Conservation (phyloP, 495 filamentous ascomycete genomes). For the Annulohypoxylon bovei region DNA sequence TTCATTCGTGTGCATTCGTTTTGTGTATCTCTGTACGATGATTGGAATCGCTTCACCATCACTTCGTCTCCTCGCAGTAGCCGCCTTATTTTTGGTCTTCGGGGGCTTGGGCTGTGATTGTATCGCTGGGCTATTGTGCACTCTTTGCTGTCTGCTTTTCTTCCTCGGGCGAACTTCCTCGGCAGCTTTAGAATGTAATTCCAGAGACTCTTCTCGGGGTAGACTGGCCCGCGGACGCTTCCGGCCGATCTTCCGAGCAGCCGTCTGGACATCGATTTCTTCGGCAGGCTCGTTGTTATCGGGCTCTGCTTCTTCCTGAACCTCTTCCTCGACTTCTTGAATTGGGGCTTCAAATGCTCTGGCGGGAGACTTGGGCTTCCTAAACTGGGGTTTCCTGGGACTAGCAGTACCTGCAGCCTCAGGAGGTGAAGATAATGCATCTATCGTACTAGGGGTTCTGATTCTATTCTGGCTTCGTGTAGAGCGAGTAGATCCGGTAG, state of each 20-base stretch:
- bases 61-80: slow-evolving; percentile 31
- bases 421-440: slow-evolving; percentile 45
- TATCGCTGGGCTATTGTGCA: slow-evolving; percentile 47
- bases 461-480: slow-evolving; percentile 33
- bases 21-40: slow-evolving; percentile 59
- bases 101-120: slow-evolving; percentile 48
- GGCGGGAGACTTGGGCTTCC: slow-evolving; percentile 11
- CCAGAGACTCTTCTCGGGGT: slow-evolving; percentile 42
- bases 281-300: slow-evolving; percentile 39
- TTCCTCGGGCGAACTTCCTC: slow-evolving; percentile 46
- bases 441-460: slow-evolving; percentile 31
- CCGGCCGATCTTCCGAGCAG: slow-evolving; percentile 47
- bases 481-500: slow-evolving; percentile 32
- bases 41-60: slow-evolving; percentile 53
- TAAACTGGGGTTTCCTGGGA: slow-evolving; percentile 40
- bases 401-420: slow-evolving; percentile 46
- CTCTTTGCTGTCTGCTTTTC: slow-evolving; percentile 47
- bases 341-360: slow-evolving; percentile 19
- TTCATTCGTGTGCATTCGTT: slow-evolving; percentile 39
- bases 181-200: slow-evolving; percentile 35
- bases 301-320: slow-evolving; percentile 41
- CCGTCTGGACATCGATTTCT: slow-evolving; percentile 49
- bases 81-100: slow-evolving; percentile 38
- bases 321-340: slow-evolving; percentile 28
- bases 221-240: slow-evolving; percentile 51